These are phyloP conservation scores for Podospora pseudopauciseta DNA, from an alignment of 495 filamentous ascomycete genomes.

Conservation along the genomic window DNA sequence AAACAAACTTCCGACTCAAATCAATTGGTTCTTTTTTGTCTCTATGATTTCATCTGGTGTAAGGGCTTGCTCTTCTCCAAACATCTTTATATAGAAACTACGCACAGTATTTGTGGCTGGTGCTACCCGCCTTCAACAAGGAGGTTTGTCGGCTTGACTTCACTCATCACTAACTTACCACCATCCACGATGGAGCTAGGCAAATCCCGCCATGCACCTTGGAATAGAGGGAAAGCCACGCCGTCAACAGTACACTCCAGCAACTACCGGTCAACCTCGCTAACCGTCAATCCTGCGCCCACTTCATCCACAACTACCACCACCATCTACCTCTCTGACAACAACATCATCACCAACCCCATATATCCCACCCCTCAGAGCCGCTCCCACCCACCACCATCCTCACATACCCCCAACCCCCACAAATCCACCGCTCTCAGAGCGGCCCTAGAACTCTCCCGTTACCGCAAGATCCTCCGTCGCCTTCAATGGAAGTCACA, in stretches of 20 bases:
- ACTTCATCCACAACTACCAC: neutral
- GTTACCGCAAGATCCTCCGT: conserved; percentile 54
- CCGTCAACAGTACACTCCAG: neutral
- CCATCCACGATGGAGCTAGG: neutral
- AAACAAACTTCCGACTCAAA: neutral
- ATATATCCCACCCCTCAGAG: neutral
- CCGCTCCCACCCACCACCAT: neutral
- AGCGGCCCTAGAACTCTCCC: conserved; percentile 46
- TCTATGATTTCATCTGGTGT: neutral
- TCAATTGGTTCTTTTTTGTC: neutral
- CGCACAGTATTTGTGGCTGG: too few species aligned
- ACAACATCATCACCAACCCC: neutral
- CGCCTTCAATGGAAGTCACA: conserved; percentile 60
- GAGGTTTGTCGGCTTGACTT: neutral
- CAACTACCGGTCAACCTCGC: neutral
- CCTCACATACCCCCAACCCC: neutral
- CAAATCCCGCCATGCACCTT: neutral
- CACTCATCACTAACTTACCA: neutral
- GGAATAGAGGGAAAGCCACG: neutral
- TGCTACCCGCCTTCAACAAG: neutral
- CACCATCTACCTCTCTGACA: neutral
- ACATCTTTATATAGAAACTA: neutral
- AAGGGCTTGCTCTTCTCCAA: neutral
- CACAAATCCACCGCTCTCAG: neutral
- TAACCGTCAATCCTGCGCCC: neutral